Percentiles rank a stretch among this genome's conserved stretches.
Evolutionary conservation across 2,329 filamentous ascomycete species (phyloP).

Genomic region (Huntiella savannae): DNA sequence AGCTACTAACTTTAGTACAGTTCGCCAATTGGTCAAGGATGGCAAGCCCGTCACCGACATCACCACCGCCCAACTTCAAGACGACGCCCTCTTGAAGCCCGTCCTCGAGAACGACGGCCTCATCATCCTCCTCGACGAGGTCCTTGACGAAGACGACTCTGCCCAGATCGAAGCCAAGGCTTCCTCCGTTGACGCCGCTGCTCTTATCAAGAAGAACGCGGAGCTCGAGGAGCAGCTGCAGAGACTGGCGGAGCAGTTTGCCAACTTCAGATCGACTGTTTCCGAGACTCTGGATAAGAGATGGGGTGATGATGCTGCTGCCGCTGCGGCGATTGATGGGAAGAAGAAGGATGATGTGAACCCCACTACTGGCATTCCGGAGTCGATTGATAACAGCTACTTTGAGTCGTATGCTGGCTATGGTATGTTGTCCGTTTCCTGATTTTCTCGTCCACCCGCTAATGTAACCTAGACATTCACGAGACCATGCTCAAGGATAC

Average conservation of each 20-base stretch:
- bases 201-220: constrained; percentile 16
- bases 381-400: constrained; percentile 27
- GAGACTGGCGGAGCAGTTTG: constrained; percentile 46
- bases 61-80: constrained; percentile 42
- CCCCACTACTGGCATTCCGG: constrained; percentile 12
- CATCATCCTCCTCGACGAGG: constrained; percentile 69
- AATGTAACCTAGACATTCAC: constrained; percentile 53
- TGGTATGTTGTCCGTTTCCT: constrained; percentile 23
- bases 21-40: constrained; percentile 29
- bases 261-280: constrained; percentile 44
- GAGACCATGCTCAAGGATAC: constrained; percentile 89
- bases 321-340: constrained; percentile 20
- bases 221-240: constrained; percentile 31
- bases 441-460: not conserved
- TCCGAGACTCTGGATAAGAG: constrained; percentile 47
- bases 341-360: constrained; percentile 14
- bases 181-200: not conserved
- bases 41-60: constrained; percentile 33
- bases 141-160: constrained; percentile 31
- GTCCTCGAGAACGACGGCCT: constrained; percentile 77
- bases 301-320: constrained; percentile 31
- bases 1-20: constrained; percentile 15
- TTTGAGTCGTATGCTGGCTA: constrained; percentile 43
- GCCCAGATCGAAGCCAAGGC: constrained; percentile 12
- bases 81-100: constrained; percentile 67